Evolutionary conservation across 768 basidiomycete species (phyloP).

Genomic region (Ephemerocybe angulata): DNA sequence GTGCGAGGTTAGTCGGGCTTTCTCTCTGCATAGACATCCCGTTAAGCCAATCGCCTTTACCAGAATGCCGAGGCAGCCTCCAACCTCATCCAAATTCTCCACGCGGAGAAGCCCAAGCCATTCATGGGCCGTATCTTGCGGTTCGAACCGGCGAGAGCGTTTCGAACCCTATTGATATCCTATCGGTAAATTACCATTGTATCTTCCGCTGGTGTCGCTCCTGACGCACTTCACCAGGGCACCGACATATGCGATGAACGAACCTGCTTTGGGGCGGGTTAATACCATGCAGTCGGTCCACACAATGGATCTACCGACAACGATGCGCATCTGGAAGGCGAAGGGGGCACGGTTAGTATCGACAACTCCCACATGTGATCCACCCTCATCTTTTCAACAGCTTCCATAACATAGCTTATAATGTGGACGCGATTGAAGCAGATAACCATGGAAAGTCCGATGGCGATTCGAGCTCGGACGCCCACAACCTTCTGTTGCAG

Average conservation of each 20-base stretch:
- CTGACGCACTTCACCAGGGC: background rate
- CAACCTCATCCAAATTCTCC: conserved; percentile 56
- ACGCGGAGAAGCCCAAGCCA: conserved; percentile 49
- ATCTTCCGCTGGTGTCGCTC: conserved; percentile 4
- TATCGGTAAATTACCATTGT: conserved; percentile 48
- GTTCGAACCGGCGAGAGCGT: conserved; percentile 75
- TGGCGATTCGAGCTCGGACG: conserved; percentile 13
- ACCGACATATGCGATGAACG: conserved; percentile 5
- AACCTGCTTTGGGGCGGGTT: conserved; percentile 23
- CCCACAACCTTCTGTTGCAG: conserved; percentile 43
- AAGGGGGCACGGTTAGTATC: conserved; percentile 46
- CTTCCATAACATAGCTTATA: conserved; percentile 48
- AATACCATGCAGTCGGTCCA: conserved; percentile 31
- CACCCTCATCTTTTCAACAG: conserved; percentile 15
- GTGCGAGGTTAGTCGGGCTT: conserved; percentile 56
- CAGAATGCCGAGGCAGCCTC: conserved; percentile 60
- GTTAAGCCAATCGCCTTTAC: conserved; percentile 7
- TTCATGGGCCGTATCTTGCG: conserved; percentile 74
- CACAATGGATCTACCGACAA: conserved; percentile 48
- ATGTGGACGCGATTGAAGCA: conserved; percentile 49
- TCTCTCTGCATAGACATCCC: background rate
- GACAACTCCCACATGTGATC: background rate
- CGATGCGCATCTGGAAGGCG: conserved; percentile 60
- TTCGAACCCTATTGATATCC: conserved; percentile 69
- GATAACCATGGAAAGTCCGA: conserved; percentile 22